Evolutionary conservation across 2,329 filamentous ascomycete genomes (phyloP).

Genomic region (Aspergillus sp.): DNA sequence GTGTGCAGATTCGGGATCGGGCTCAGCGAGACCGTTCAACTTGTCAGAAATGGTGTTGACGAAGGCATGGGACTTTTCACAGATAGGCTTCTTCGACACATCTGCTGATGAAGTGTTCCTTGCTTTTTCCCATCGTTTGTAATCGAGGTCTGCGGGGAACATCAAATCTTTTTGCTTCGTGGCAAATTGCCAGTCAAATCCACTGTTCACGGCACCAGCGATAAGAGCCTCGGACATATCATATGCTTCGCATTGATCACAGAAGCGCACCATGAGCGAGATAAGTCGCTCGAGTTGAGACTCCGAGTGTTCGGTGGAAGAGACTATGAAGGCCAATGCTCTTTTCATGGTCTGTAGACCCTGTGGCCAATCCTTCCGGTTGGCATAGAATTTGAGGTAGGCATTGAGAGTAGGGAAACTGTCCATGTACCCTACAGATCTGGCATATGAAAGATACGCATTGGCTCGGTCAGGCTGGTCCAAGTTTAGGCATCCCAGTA

Average conservation of each 20-base stretch:
- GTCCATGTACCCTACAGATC: slow-evolving; percentile 37
- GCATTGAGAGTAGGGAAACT: slow-evolving; percentile 36
- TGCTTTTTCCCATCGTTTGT: slow-evolving; percentile 30
- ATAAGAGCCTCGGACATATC: slow-evolving; percentile 34
- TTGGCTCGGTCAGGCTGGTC: slow-evolving; percentile 42
- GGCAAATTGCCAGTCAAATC: slow-evolving; percentile 31
- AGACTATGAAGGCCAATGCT: slow-evolving; percentile 36
- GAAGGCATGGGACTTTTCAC: slow-evolving; percentile 36
- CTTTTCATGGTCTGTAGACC: slow-evolving; percentile 33
- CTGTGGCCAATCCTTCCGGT: slow-evolving; percentile 37
- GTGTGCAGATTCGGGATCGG: slow-evolving; percentile 15
- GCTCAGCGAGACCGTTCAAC: slow-evolving; percentile 22
- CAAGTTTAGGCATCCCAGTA: slow-evolving; percentile 39
- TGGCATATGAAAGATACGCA: slow-evolving; percentile 39
- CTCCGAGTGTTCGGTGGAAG: slow-evolving; percentile 30
- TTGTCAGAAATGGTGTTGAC: slow-evolving; percentile 28
- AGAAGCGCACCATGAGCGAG: slow-evolving; percentile 40
- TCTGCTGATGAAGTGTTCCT: slow-evolving; percentile 18
- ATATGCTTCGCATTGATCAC: slow-evolving; percentile 33
- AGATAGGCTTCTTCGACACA: slow-evolving; percentile 21
- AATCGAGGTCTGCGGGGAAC: slow-evolving; percentile 21
- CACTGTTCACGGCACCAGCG: slow-evolving; percentile 35
- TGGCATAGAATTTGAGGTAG: slow-evolving; percentile 40
- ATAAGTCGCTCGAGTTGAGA: slow-evolving; percentile 35
- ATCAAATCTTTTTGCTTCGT: slow-evolving; percentile 28